phyloP scores from a whole-genome alignment of 495 filamentous ascomycete species.

The Hypoxylon crocopeplum region DNA sequence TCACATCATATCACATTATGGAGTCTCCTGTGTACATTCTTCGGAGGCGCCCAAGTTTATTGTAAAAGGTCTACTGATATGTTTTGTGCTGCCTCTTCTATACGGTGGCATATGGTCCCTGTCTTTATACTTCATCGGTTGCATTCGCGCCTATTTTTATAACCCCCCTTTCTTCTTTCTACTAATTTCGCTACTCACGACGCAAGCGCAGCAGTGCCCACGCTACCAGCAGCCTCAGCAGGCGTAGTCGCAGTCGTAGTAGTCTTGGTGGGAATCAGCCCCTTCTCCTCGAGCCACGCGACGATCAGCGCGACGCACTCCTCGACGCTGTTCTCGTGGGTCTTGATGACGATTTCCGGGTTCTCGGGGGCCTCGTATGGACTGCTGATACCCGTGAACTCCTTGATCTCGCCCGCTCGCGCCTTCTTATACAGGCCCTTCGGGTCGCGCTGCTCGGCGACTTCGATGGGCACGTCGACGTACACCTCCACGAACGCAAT shows the following conservation, averaged over 20 bases:
- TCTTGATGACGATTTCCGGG: constrained; percentile 85
- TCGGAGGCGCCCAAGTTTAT: constrained; percentile 11
- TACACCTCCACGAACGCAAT: constrained; percentile 93
- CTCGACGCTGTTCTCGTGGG: constrained; percentile 76
- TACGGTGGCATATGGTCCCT: background rate
- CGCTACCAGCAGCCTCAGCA: constrained; percentile 19
- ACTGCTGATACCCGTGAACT: constrained; percentile 93
- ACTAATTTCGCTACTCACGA: constrained; percentile 27
- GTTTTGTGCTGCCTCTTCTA: constrained; percentile 3
- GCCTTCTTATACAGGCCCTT: constrained; percentile 99
- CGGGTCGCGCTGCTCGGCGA: constrained; percentile 93
- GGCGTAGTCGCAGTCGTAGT: constrained; percentile 20
- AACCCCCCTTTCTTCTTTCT: background rate
- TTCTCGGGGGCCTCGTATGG: constrained; percentile 91
- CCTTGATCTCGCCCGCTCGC: constrained; percentile 87
- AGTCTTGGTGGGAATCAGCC: constrained; percentile 48
- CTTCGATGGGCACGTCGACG: constrained; percentile 84
- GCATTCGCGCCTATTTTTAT: constrained; percentile 11
- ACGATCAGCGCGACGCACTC: constrained; percentile 87
- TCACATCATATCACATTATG: constrained; percentile 5
- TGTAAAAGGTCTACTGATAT: background rate
- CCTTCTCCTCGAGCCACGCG: constrained; percentile 70
- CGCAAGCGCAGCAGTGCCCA: constrained; percentile 14
- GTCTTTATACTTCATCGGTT: background rate
- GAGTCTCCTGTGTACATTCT: constrained; percentile 24